Evolutionary conservation across 805 yeast species (phyloP), one percentile per base, ranked within the genome.

Genomic region (Brettanomyces bruxellensis): DNA sequence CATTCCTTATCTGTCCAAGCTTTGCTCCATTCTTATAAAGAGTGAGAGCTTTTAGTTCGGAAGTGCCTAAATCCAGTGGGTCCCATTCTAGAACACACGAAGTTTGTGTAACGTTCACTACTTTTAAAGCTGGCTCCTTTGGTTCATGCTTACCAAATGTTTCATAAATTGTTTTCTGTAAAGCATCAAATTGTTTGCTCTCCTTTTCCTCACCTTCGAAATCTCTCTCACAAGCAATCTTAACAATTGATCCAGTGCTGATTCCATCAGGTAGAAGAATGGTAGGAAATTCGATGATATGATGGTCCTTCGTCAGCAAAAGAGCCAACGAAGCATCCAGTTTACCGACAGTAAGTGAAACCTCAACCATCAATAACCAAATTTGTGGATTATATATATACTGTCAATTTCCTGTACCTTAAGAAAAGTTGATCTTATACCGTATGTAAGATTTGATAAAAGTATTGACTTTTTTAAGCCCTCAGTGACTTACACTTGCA

Each of bases 71-170:
- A 42, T 85, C 80, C 45, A 93, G 69, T 11, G 81, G 76, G 49
- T 89, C 97, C 99, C 99, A 93, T 61, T 87, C 95, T 51, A 93
- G 73, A 18, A 90, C 97, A 62, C 95, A 87, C 45, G 93, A 82
- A 0, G 99, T 93, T 62, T 93, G 99, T 2, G 99, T 91, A 43
- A 84, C 80, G 60, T 91, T 93, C 45, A 78, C 75, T 37, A 81
- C 69, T 46, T 77, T 75, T 51, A 93, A 71, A 14, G 72, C 70
- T 0, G 99, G 99, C 1, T 72, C 55, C 49, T 73, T 62, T 22
- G 99, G 98, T 53, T 76, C 74, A 49, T 78, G 69, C 25, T 75
- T 72, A 30, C 96, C 96, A 61, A 83, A 91, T 3, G 80, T 71
- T 39, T 74, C 71, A 47, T 83, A 68, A 45, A 93, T 87, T 50